A percentile compares a stretch with the other conserved stretches of the same genome.
Evolutionary conservation across 176 grass and related monocot species (phyloP).

Genomic region (Panicum miliaceum): DNA sequence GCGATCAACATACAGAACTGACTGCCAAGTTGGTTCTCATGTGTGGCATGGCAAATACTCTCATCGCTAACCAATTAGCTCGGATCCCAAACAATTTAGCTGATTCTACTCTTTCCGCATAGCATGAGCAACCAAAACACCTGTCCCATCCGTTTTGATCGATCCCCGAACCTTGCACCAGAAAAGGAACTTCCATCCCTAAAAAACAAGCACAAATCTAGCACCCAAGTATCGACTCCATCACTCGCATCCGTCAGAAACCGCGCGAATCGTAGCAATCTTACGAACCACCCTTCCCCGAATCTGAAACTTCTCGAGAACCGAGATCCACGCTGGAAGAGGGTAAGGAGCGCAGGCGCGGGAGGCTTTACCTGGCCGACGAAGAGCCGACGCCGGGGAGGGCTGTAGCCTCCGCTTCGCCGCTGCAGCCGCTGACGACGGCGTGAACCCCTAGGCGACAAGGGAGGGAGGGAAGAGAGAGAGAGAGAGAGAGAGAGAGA

Average conservation of each 20-base stretch:
- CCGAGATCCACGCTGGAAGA: slow-evolving; percentile 18
- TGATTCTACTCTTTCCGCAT: not conserved
- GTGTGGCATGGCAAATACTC: not conserved
- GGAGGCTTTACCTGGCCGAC: slow-evolving; percentile 16
- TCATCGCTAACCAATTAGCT: not conserved
- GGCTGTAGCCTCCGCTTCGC: not conserved
- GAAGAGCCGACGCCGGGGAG: not conserved
- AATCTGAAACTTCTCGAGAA: slow-evolving; percentile 19
- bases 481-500: not conserved
- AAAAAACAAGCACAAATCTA: slow-evolving; percentile 15
- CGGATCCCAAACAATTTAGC: not conserved
- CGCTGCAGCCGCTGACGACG: slow-evolving; percentile 28
- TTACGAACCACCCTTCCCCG: not conserved
- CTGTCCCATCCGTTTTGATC: not conserved
- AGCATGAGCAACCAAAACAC: not conserved
- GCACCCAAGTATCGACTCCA: not conserved
- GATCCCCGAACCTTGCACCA: not conserved
- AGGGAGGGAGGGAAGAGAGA: not conserved
- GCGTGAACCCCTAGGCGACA: slow-evolving; percentile 19
- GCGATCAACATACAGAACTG: not conserved
- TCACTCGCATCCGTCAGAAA: not conserved
- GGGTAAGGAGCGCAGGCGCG: not conserved
- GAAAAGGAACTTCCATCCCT: not conserved
- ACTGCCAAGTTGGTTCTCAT: not conserved
- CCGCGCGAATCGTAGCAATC: not conserved